Evolutionary conservation across 2,329 filamentous ascomycete genomes (phyloP).

Genomic region (Hawksworthiomyces lignivorus): DNA sequence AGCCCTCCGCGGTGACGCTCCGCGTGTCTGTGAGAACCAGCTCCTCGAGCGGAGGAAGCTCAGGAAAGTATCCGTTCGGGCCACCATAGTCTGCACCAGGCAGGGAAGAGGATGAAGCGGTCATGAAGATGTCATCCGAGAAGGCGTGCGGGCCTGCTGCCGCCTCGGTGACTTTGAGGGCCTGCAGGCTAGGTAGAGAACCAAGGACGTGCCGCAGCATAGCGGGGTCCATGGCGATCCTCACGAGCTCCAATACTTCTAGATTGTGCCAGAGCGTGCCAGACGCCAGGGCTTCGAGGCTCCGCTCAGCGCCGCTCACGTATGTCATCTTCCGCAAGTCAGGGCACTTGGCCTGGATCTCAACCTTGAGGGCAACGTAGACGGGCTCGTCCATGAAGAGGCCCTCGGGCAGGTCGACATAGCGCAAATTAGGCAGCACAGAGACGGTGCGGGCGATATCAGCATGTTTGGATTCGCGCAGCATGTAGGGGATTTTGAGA

Average conservation of each 20-base stretch:
- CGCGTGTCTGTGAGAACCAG: conserved; percentile 66
- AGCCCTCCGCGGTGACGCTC: conserved; percentile 61
- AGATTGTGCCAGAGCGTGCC: conserved; percentile 61
- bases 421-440: conserved; percentile 75
- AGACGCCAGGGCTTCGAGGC: conserved; percentile 61
- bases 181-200: conserved; percentile 58
- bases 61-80: conserved; percentile 14
- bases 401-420: conserved; percentile 84
- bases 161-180: conserved; percentile 66
- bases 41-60: conserved; percentile 67
- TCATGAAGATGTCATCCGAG: conserved; percentile 69
- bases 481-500: conserved; percentile 91
- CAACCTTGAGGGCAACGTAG: conserved; percentile 69
- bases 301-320: conserved; percentile 66
- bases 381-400: conserved; percentile 73
- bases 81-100: background rate
- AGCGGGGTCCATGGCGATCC: conserved; percentile 61
- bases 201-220: conserved; percentile 64
- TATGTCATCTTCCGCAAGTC: conserved; percentile 88
- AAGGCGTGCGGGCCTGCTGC: conserved; percentile 42
- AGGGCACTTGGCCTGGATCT: conserved; percentile 75
- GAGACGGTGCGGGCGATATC: conserved; percentile 81
- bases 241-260: conserved; percentile 64
- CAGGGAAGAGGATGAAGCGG: background rate
- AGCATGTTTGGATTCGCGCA: conserved; percentile 75